Evolutionary conservation across 2,329 filamentous ascomycete genomes (phyloP), one percentile per base, ranked within the genome.

Genomic region (Amesomyces nigricolor): DNA sequence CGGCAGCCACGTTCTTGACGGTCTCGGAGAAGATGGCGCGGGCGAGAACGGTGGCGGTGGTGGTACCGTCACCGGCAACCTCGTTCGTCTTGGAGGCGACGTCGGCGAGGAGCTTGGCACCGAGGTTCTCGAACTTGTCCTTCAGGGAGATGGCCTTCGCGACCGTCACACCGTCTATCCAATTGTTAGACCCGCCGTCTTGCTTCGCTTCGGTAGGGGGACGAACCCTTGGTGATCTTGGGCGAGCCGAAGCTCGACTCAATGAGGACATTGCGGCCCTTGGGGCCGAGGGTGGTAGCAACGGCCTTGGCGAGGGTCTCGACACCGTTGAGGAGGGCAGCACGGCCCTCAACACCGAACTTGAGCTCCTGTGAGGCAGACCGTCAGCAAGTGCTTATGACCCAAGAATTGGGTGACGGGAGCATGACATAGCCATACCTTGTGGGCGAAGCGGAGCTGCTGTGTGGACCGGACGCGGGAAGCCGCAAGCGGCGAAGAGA

Each of bases 71-170:
- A 87, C 94, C 94, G 65, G 94, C 94, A 66, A 91, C 86, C 79
- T 99, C 94, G 81, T 99, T 99, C 71, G 94, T 99, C 86, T 99
- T 99, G 71, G 89, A 94, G 68, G 94, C 94, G 65, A 99, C 94
- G 75, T 99, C 94, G 78, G 97, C 91, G 66, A 99, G 85, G 64
- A 99, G 85, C 71, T 89, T 88, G 68, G 94, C 94, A 73, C 94
- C 94, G 66, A 99, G 89, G 81, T 99, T 99, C 80, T 99, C 94
- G 75, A 96, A 99, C 79, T 97, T 97, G 82, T 99, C 94, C 82
- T 99, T 86, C 64, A 99, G 85, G 62, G 83, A 84, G 69, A 99
- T 88, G 62, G 92, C 91, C 77, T 87, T 92, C 66, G 89, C 89
- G 66, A 94, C 89, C 66, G 88, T 91, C 46, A 94, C 89, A 85